Evolutionary conservation across 805 yeast genomes (phyloP).

Genomic region (Suhomyces pyralidae): DNA sequence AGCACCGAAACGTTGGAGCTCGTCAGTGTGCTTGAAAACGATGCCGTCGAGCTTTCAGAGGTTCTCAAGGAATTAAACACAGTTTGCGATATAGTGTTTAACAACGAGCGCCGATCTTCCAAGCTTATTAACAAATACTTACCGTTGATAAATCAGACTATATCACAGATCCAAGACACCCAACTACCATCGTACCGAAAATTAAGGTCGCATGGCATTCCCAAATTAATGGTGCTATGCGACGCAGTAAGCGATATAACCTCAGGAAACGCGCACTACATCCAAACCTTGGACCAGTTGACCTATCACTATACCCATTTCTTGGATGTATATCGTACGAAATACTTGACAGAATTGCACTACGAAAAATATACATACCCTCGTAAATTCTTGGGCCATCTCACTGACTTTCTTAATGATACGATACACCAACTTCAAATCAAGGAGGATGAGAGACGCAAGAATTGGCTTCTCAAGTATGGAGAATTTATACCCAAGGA

Average conservation of each 20-base stretch:
- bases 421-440: constrained; percentile 29
- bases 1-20: constrained; percentile 20
- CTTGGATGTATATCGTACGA: constrained; percentile 28
- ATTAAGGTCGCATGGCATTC: constrained; percentile 24
- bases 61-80: constrained; percentile 49
- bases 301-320: constrained; percentile 36
- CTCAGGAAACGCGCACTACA: constrained; percentile 13
- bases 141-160: constrained; percentile 12
- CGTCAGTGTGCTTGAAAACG: constrained; percentile 48
- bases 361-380: constrained; percentile 41
- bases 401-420: constrained; percentile 35
- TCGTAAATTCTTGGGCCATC: constrained; percentile 26
- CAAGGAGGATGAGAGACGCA: constrained; percentile 33
- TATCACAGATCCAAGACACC: constrained; percentile 13
- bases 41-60: constrained; percentile 53
- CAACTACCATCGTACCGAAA: constrained; percentile 16
- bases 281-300: constrained; percentile 28
- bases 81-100: constrained; percentile 32
- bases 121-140: constrained; percentile 17
- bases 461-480: constrained; percentile 34
- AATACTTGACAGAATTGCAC: constrained; percentile 37
- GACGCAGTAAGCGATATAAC: constrained; percentile 5
- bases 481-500: constrained; percentile 42
- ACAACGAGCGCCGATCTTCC: constrained; percentile 32
- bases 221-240: constrained; percentile 22